Base-by-base conservation (phyloP, 768 basidiomycete genomes). In the Sistotremastrum suecicum region DNA sequence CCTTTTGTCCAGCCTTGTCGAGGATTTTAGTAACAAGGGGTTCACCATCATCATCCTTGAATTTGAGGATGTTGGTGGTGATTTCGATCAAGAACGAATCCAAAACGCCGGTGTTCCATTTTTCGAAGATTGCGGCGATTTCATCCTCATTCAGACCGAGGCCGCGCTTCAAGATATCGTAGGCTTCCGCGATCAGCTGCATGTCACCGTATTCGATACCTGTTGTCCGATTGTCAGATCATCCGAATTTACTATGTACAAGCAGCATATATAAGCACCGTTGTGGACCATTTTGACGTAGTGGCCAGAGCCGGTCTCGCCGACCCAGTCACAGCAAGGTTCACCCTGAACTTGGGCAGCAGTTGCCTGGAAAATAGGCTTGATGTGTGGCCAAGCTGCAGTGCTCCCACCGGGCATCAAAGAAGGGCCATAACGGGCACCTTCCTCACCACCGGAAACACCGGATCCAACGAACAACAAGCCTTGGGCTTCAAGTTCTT, bases 251-350 rank as follows among this genome's bases (percentile, higher is more conserved):
- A 47, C 51, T n/a, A 45, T 34, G 31, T 47, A 42, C 12, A 45
- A 39, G 10, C 29, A 33, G 36, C 30, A 41, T 37, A 56, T 48
- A 48, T 45, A 53, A 41, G 49, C 63, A 82, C 88, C 88, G 48
- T 90, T 89, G 71, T 99, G 94, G 51, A 99, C 94, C 94, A 99
- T 98, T 74, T 99, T 99, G 66, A 99, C 94, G 65, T 98, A 99
- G 72, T 98, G 94, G 32, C 90, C 92, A 41, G 87, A 72, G 49
- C 91, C 95, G 50, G 80, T 83, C 66, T 92, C 86, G 40, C 95
- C 95, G 56, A 99, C 94, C 95, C 95, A 99, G 69, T 99, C 95
- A 63, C 94, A 97, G 73, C 95, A 99, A 33, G 95, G 95, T 55
- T 88, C 87, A 51, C 90, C 90, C 45, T 88, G 72, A 51, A 83